These are phyloP conservation scores for Jaapia argillacea DNA, from an alignment of 768 basidiomycete genomes.

Conservation along the genomic window DNA sequence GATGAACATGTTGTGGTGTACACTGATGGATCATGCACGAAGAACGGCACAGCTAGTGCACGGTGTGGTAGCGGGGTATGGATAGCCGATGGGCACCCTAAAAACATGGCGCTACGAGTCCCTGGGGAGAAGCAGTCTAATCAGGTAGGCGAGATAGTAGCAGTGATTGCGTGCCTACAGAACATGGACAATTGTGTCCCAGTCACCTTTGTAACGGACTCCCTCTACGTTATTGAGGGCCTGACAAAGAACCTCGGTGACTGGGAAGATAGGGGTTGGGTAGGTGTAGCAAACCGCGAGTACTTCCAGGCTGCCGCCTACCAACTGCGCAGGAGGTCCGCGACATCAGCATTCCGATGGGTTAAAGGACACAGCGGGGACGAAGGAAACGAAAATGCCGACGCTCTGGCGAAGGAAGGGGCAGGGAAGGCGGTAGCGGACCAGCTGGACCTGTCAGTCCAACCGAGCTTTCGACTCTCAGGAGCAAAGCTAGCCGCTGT, in stretches of 20 bases:
- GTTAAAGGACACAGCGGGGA: slow-evolving; percentile 17
- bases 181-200: background rate
- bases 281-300: background rate
- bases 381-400: slow-evolving; percentile 14
- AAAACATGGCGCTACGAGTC: background rate
- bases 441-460: background rate
- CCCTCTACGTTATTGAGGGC: slow-evolving; percentile 12
- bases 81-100: background rate
- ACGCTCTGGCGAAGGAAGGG: slow-evolving; percentile 12
- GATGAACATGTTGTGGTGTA: background rate
- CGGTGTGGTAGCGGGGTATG: background rate
- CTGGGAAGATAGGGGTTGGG: slow-evolving; percentile 5
- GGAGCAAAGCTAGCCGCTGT: slow-evolving; percentile 10
- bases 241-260: slow-evolving; percentile 10
- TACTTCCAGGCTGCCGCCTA: slow-evolving; percentile 1
- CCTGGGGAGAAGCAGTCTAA: slow-evolving; percentile 7
- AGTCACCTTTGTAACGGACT: slow-evolving; percentile 15
- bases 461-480: background rate
- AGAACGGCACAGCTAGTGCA: background rate
- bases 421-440: slow-evolving; percentile 1
- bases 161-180: slow-evolving; percentile 3
- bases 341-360: slow-evolving; percentile 12
- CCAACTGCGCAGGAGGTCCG: slow-evolving; percentile 7
- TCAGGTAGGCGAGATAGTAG: slow-evolving; percentile 13
- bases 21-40: background rate